Evolutionary conservation across 2,329 filamentous ascomycete genomes (phyloP), one percentile per base, ranked within the genome.

Genomic region (Ophiostoma sp.): DNA sequence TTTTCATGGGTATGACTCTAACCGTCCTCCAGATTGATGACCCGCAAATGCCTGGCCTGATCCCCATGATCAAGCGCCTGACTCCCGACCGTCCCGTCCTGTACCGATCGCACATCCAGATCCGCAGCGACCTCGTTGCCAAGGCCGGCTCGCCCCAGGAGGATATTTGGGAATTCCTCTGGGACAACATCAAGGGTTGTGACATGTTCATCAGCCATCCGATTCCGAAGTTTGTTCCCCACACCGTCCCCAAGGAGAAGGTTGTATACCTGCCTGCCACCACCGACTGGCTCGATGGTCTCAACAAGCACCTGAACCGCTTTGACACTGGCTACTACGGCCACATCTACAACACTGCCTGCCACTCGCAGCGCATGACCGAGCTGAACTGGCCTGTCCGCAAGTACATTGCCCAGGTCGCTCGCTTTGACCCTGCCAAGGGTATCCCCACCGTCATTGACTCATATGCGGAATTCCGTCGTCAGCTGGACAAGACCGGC

Each of bases 191-290:
- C 77, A 86, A 91, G 78, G 81, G 87, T 1, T 90, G 91, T 11
- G 93, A 96, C 80, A 84, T 94, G 79, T 96, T 95, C 81, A 91
- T 96, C 81, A 93, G 91, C 77, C 93, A 96, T 77, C 93, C 93
- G 0, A 92, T 96, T 71, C 89, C 88, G 57, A 85, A 87, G 31
- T 96, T 95, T 77, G 92, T 96, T 11, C 93, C 93, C 1, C 82
- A 85, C 39, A 90, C 68, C 6, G 91, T 96, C 5, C 88, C 90
- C 1, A 82, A 81, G 0, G 84, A 90, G 71, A 92, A 88, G 76
- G 90, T 95, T 0, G 90, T 88, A 1, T 94, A 94, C 79, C 84
- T 95, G 79, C 93, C 93, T 2, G 93, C 93, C 12, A 92, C 92
- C 0, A 95, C 93, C 0, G 93, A 96, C 80, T 96, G 93, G 91